Evolutionary conservation across 2,329 filamentous ascomycete genomes (phyloP).

Genomic region (Fusarium ambrosium): DNA sequence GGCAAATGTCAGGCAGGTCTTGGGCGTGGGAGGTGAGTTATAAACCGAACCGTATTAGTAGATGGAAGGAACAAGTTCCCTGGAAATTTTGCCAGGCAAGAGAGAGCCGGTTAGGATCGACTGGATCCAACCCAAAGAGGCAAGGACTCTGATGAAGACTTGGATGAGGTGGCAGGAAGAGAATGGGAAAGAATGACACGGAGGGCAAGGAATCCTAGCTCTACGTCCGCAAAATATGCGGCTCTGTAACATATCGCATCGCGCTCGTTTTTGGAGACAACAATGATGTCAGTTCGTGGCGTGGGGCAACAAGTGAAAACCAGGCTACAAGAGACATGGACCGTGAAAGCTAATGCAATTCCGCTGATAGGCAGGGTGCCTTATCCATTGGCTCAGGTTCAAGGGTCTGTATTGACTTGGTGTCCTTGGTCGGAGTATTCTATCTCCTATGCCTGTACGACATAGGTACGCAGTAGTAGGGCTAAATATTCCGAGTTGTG

Average conservation of each 20-base stretch:
- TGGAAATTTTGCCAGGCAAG: neutral
- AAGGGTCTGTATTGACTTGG: neutral
- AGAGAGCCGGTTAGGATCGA: neutral
- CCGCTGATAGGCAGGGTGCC: conserved; percentile 4
- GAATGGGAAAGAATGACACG: neutral
- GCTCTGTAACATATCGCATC: neutral
- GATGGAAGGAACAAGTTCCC: conserved; percentile 15
- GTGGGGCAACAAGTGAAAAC: conserved; percentile 17
- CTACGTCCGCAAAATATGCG: neutral
- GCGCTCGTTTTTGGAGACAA: conserved; percentile 2
- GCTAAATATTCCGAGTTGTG: conserved; percentile 14
- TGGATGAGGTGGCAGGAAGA: neutral
- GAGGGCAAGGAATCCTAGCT: neutral
- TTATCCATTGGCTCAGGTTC: conserved; percentile 22
- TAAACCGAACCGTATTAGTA: neutral
- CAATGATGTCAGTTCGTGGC: conserved; percentile 38
- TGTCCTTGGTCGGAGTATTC: neutral
- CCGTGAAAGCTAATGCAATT: conserved; percentile 20
- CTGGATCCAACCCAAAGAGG: neutral
- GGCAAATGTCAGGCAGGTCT: neutral
- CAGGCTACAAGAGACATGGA: neutral
- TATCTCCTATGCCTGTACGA: neutral
- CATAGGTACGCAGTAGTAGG: neutral
- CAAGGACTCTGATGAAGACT: neutral
- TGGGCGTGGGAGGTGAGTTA: neutral